These are phyloP conservation scores for Ceratobasidium sp. DNA, from an alignment of 1,284 basidiomycete species.

Conservation along the genomic window DNA sequence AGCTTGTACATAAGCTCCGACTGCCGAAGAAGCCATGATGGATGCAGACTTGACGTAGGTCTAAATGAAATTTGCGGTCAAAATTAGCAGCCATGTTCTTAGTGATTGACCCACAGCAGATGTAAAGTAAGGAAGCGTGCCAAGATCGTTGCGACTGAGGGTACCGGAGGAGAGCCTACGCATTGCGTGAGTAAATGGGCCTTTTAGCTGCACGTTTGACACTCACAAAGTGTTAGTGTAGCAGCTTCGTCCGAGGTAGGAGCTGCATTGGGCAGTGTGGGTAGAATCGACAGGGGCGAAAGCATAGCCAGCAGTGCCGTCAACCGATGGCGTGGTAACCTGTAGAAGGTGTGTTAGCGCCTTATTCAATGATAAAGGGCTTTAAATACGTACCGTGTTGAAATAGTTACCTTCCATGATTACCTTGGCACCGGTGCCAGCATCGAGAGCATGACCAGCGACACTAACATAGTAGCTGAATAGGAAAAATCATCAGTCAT, in stretches of 20 bases:
- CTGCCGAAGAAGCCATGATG: constrained; percentile 27
- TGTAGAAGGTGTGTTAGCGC: background rate
- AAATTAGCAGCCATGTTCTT: too few relatives aligned
- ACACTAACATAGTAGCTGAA: constrained; percentile 38
- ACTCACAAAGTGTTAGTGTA: constrained; percentile 33
- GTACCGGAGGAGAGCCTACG: constrained; percentile 20
- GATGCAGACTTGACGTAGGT: constrained; percentile 27
- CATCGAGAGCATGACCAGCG: constrained; percentile 39
- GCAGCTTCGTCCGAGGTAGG: constrained; percentile 37
- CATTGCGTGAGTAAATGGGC: background rate
- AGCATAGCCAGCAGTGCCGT: constrained; percentile 3
- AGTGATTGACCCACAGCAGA: background rate
- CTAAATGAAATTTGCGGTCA: background rate
- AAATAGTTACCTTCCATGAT: constrained; percentile 42
- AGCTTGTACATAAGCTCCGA: constrained; percentile 18
- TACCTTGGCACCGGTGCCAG: constrained; percentile 23
- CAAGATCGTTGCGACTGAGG: constrained; percentile 18
- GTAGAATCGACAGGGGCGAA: constrained; percentile 31
- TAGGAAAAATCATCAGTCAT: background rate
- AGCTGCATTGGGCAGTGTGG: constrained; percentile 26
- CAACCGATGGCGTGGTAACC: constrained; percentile 41
- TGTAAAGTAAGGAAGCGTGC: constrained; percentile 8
- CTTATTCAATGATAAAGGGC: background rate
- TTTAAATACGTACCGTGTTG: constrained; percentile 16
- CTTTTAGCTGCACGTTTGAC: too few relatives aligned